phyloP scores from a whole-genome alignment of 2,329 filamentous ascomycete genomes.

The Diaporthe sp. region DNA sequence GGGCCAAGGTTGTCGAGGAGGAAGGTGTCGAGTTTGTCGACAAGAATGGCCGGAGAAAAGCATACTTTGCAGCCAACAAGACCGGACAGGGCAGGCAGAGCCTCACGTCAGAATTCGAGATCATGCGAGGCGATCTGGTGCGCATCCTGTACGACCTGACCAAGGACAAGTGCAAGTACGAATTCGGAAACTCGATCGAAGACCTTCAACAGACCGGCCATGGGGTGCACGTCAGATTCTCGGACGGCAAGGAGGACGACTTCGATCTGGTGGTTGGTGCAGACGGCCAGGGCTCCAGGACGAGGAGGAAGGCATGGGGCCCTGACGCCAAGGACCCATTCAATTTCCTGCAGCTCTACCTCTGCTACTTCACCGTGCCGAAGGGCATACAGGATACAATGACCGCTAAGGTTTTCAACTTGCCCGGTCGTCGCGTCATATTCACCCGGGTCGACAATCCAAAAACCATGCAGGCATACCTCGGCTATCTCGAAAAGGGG shows the following conservation, averaged over 20 bases:
- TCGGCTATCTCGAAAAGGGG: conserved; percentile 19
- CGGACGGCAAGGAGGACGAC: conserved; percentile 54
- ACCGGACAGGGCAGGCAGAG: conserved; percentile 57
- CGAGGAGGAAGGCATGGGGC: conserved; percentile 56
- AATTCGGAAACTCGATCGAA: conserved; percentile 48
- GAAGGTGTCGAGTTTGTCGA: conserved; percentile 61
- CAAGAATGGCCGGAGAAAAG: conserved; percentile 50
- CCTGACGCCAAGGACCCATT: conserved; percentile 43
- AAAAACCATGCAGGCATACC: conserved; percentile 45
- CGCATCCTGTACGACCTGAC: conserved; percentile 60
- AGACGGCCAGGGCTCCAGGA: conserved; percentile 66
- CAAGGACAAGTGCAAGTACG: conserved; percentile 44
- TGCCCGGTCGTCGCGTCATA: conserved; percentile 49
- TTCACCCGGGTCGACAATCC: conserved; percentile 54
- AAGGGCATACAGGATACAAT: conserved; percentile 29
- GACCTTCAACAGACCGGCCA: conserved; percentile 47
- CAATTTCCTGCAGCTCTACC: conserved; percentile 44
- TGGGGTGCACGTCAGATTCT: conserved; percentile 54
- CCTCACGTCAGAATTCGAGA: conserved; percentile 69
- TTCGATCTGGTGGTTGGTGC: conserved; percentile 68
- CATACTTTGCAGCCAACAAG: conserved; percentile 55
- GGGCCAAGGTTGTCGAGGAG: conserved; percentile 34
- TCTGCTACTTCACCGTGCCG: conserved; percentile 41
- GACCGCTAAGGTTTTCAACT: conserved; percentile 21
- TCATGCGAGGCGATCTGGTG: conserved; percentile 70